These are phyloP conservation scores for Aspergillus terreus DNA, from an alignment of 2,329 filamentous ascomycete species.

Conservation along the genomic window DNA sequence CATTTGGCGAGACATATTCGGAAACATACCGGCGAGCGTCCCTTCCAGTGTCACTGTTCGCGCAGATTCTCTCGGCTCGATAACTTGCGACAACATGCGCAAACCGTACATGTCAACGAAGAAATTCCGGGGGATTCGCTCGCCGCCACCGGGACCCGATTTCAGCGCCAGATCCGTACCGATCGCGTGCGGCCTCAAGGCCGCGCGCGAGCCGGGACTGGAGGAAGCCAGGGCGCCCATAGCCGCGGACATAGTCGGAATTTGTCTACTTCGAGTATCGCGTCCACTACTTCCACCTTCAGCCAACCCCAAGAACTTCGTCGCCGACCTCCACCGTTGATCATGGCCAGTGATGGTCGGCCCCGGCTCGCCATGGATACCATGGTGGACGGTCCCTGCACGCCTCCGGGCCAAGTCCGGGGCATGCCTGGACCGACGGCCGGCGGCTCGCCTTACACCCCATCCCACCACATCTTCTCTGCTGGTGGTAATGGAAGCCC, in stretches of 20 bases:
- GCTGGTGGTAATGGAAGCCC: slow-evolving; percentile 69
- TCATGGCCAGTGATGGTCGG: slow-evolving; percentile 69
- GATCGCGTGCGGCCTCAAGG: slow-evolving; percentile 75
- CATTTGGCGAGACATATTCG: slow-evolving; percentile 92
- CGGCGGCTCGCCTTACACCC: slow-evolving; percentile 75
- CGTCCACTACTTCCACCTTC: slow-evolving; percentile 68
- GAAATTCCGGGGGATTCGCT: slow-evolving; percentile 92
- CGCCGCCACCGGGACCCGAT: slow-evolving; percentile 85
- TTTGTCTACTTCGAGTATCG: slow-evolving; percentile 82
- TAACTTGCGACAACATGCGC: slow-evolving; percentile 92
- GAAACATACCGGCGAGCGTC: slow-evolving; percentile 97
- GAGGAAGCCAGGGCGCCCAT: slow-evolving; percentile 67
- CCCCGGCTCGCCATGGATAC: slow-evolving; percentile 53
- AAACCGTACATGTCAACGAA: slow-evolving; percentile 96
- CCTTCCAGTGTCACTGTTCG: slow-evolving; percentile 93
- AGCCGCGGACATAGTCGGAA: slow-evolving; percentile 78
- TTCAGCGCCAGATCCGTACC: slow-evolving; percentile 86
- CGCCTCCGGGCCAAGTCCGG: slow-evolving; percentile 61
- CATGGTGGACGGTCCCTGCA: slow-evolving; percentile 60
- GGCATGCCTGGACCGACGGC: slow-evolving; percentile 65
- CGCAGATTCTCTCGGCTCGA: slow-evolving; percentile 90
- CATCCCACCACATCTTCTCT: slow-evolving; percentile 71
- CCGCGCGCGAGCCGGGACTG: slow-evolving; percentile 72
- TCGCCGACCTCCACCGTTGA: slow-evolving; percentile 72
- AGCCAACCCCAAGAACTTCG: slow-evolving; percentile 61